Percentiles rank a stretch among this genome's conserved stretches.
Conservation (phyloP, 1,284 basidiomycete species). For the Puccinia triticina region DNA sequence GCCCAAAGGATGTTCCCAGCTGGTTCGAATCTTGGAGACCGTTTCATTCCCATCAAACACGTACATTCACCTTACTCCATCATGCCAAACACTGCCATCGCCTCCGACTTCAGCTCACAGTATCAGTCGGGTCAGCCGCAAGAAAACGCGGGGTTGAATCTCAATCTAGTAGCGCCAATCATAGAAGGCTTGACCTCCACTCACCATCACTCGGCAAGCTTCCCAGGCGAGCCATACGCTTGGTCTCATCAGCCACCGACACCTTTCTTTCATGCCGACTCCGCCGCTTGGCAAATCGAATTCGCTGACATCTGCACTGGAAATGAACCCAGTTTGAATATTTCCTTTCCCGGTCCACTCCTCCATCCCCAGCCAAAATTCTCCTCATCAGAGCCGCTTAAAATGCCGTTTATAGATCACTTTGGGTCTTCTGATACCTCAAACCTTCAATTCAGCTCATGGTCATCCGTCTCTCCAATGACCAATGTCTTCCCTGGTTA, state of each 20-base stretch:
- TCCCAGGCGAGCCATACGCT: neutral
- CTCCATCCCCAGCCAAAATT: neutral
- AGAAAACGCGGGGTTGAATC: neutral
- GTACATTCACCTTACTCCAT: neutral
- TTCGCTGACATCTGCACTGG: neutral
- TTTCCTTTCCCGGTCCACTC: neutral
- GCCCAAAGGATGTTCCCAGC: neutral
- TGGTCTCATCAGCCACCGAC: slow-evolving; percentile 8
- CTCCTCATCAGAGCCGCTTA: neutral
- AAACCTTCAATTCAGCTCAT: neutral
- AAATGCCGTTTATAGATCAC: neutral
- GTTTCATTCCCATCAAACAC: neutral
- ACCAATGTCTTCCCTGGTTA: slow-evolving; percentile 2
- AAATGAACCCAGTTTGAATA: neutral
- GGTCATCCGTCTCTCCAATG: neutral
- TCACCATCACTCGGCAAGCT: neutral
- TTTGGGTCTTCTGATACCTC: neutral
- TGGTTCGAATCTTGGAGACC: neutral
- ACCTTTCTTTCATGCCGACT: neutral
- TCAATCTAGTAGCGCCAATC: neutral
- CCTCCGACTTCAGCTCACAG: slow-evolving; percentile 10
- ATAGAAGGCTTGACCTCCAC: neutral
- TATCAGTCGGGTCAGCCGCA: neutral
- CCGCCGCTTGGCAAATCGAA: neutral
- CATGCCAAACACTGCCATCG: neutral